Conservation (phyloP, 768 basidiomycete species). For the Termitomyces sp. region DNA sequence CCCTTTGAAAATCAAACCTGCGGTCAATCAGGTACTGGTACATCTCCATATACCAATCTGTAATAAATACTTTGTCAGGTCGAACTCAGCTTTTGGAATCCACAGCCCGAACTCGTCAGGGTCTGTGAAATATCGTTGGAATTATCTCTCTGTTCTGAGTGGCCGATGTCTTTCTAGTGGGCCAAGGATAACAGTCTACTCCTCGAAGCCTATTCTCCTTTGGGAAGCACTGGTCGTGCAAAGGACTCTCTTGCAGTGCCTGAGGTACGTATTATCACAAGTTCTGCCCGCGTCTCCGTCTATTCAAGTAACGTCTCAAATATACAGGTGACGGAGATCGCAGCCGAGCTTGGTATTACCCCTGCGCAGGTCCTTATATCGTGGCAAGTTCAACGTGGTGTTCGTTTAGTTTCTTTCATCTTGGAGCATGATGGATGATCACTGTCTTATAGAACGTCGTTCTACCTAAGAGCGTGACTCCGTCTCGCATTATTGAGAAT, state of each 20-base stretch:
- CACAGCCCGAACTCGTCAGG: conserved; percentile 71
- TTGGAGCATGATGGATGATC: neutral
- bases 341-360: conserved; percentile 58
- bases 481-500: conserved; percentile 67
- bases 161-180: conserved; percentile 41
- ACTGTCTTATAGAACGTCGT: conserved; percentile 47
- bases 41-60: neutral
- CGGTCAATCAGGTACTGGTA: conserved; percentile 52
- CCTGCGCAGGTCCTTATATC: conserved; percentile 72
- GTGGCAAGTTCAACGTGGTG: conserved; percentile 75
- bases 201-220: conserved; percentile 73
- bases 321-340: conserved; percentile 48
- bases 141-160: neutral
- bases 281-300: neutral
- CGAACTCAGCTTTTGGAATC: conserved; percentile 73
- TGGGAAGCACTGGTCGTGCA: conserved; percentile 59
- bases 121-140: conserved; percentile 23
- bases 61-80: conserved; percentile 26
- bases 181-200: conserved; percentile 58
- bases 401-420: conserved; percentile 25
- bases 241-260: conserved; percentile 52
- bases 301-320: neutral
- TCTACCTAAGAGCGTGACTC: conserved; percentile 73
- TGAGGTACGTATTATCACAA: conserved; percentile 29
- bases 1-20: conserved; percentile 53